phyloP scores from a whole-genome alignment of 2,329 filamentous ascomycete species.

The Davidsoniella virescens region DNA sequence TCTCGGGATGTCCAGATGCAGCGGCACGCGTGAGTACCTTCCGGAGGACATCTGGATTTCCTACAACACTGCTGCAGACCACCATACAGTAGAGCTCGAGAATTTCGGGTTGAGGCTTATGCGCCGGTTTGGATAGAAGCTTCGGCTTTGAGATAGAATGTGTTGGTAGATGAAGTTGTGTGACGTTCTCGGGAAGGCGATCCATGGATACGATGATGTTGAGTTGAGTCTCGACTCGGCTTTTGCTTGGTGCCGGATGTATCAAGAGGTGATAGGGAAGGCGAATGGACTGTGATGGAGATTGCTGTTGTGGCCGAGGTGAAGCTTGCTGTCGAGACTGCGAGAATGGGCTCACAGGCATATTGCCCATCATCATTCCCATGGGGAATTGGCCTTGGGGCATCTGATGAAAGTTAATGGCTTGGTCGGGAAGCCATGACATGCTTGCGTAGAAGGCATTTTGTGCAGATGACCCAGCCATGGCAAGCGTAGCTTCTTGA shows the following conservation, averaged over 20 bases:
- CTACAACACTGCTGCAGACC: slow-evolving; percentile 87
- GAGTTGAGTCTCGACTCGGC: slow-evolving; percentile 87
- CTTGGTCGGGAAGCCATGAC: slow-evolving; percentile 8
- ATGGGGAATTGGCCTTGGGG: slow-evolving; percentile 7
- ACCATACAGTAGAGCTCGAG: slow-evolving; percentile 66
- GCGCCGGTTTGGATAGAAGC: slow-evolving; percentile 57
- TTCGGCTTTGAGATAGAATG: slow-evolving; percentile 94
- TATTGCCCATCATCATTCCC: slow-evolving; percentile 5
- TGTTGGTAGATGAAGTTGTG: slow-evolving; percentile 69
- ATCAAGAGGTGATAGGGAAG: slow-evolving; percentile 11
- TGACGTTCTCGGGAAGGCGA: slow-evolving; percentile 57
- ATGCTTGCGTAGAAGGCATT: slow-evolving; percentile 6
- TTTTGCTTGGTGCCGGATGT: slow-evolving; percentile 13
- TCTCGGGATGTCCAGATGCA: slow-evolving; percentile 22
- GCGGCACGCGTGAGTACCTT: slow-evolving; percentile 48
- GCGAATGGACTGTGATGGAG: slow-evolving; percentile 2
- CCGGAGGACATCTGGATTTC: slow-evolving; percentile 46
- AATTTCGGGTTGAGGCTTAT: slow-evolving; percentile 52
- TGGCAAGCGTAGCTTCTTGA: slow-evolving; percentile 4
- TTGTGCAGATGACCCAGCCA: slow-evolving; percentile 3
- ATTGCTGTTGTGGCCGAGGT: slow-evolving; percentile 4
- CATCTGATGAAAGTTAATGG: slow-evolving; percentile 1
- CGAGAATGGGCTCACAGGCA: not conserved
- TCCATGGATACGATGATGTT: slow-evolving; percentile 68
- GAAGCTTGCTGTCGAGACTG: slow-evolving; percentile 2